Evolutionary conservation across 2,329 filamentous ascomycete genomes (phyloP).

Genomic region (Lanzia echinophila): DNA sequence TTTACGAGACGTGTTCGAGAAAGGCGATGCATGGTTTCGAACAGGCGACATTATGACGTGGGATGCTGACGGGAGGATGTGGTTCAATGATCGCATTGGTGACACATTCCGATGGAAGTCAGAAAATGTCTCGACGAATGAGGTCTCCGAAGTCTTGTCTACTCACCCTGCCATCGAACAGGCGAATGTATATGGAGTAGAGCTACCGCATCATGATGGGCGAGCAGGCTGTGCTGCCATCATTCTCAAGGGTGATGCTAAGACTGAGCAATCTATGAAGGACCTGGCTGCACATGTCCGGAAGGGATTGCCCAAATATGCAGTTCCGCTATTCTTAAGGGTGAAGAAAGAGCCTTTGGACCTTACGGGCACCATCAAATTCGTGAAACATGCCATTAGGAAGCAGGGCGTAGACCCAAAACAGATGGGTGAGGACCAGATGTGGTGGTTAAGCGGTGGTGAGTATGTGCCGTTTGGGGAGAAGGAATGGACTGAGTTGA

Average conservation of each 20-base stretch:
- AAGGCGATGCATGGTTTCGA: conserved; percentile 77
- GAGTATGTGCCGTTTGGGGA: conserved; percentile 62
- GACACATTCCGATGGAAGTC: conserved; percentile 78
- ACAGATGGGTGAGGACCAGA: conserved; percentile 40
- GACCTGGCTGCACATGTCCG: conserved; percentile 55
- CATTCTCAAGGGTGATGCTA: conserved; percentile 43
- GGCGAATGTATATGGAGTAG: conserved; percentile 81
- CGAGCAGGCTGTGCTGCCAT: conserved; percentile 76
- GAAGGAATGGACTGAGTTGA: conserved; percentile 62
- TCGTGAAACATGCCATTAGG: conserved; percentile 72
- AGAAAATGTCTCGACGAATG: conserved; percentile 75
- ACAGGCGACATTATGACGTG: conserved; percentile 75
- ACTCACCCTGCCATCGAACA: conserved; percentile 61
- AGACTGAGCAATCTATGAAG: conserved; percentile 39
- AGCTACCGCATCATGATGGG: conserved; percentile 74
- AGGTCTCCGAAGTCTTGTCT: conserved; percentile 72
- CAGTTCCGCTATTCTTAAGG: conserved; percentile 71
- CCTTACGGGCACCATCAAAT: conserved; percentile 80
- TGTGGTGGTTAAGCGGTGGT: conserved; percentile 54
- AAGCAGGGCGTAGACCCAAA: conserved; percentile 65
- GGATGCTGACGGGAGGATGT: conserved; percentile 64
- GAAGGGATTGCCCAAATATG: conserved; percentile 61
- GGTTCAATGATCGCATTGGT: conserved; percentile 74
- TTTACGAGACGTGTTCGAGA: conserved; percentile 62
- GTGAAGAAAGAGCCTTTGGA: conserved; percentile 50